Evolutionary conservation across 108 stramenopile genomes (phyloP), one percentile per base, ranked within the genome.

Genomic region (Pseudonitzschia delicatissima): DNA sequence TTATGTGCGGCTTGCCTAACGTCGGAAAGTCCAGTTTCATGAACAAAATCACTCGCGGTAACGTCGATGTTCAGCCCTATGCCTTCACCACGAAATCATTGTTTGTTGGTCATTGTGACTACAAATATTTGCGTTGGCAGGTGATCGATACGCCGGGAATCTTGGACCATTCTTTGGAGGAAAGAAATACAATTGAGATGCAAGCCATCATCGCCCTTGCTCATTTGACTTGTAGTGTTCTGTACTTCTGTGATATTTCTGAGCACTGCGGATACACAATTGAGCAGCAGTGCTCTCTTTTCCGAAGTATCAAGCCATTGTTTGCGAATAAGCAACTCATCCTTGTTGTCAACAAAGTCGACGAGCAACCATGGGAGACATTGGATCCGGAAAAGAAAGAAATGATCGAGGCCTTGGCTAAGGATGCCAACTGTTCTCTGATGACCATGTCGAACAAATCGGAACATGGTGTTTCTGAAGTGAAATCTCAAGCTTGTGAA

Each of bases 111-210:
- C 99, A 99, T 75, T 96, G 96, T 74, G 99, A 99, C 77, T 96
- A 99, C 85, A 83, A 92, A 53, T 99, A 96, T 71, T 72, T 97
- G 71, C 80, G 97, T 49, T 99, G 99, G 99, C 99, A 99, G 83
- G 98, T 98, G 40, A 96, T 99, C 73, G 99, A 99, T 77, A 99
- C 99, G 11, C 99, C 99, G 12, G 99, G 99, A 17, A 98, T 99
- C 53, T 73, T 99, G 65, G 99, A 99, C 73, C 94, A 97, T 67
- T 77, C 97, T 6, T 71, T 99, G 55, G 99, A 99, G 80, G 91
- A 98, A 69, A 77, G 97, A 25, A 99, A 99, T 76, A 98, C 97
- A 31, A 99, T 99, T 83, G 99, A 99, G 72, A 99, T 99, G 99
- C 99, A 99, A 79, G 96, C 99, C 50, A 96, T 99, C 45, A 99